These are phyloP conservation scores for Erodium maritimum DNA, from an alignment of 345 rosid genomes.

Conservation along the genomic window DNA sequence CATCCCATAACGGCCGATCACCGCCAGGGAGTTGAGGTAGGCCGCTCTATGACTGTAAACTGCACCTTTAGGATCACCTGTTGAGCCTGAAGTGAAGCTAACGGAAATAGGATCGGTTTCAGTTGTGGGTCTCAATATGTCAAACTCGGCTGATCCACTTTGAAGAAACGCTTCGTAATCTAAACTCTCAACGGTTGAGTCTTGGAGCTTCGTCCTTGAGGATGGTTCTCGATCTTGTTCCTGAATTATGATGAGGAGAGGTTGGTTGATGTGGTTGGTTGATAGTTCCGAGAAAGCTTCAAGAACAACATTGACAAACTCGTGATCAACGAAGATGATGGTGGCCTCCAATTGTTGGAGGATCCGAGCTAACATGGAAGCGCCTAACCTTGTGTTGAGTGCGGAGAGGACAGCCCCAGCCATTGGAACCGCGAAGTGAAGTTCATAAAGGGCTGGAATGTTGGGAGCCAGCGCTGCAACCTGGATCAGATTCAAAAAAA, in stretches of 20 bases:
- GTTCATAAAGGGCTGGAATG: conserved; percentile 40
- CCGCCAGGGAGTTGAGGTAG: conserved; percentile 38
- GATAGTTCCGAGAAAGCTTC: conserved; percentile 13
- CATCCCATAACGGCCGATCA: conserved; percentile 17
- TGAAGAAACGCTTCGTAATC: conserved; percentile 23
- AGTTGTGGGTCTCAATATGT: conserved; percentile 13
- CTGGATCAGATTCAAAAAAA: conserved; percentile 11
- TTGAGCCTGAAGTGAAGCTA: conserved; percentile 48
- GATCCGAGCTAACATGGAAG: conserved; percentile 16
- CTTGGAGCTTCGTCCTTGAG: no score
- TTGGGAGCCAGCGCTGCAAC: conserved; percentile 50
- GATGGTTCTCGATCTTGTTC: conserved; percentile 7
- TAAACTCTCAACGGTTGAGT: no score
- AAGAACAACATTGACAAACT: conserved; percentile 10
- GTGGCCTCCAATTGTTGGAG: conserved; percentile 22
- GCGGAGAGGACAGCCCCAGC: conserved; percentile 41
- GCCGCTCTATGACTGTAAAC: conserved; percentile 43
- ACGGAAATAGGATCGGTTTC: conserved; percentile 48
- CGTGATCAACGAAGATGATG: conserved; percentile 33
- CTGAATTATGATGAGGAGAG: conserved; percentile 19
- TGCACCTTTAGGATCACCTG: conserved; percentile 46
- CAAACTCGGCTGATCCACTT: conserved; percentile 19
- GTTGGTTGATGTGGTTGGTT: conserved; percentile 6
- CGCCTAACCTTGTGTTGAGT: conserved; percentile 27
- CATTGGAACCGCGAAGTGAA: conserved; percentile 55